Evolutionary conservation across 2,329 filamentous ascomycete genomes (phyloP).

Genomic region (Claviceps capensis): DNA sequence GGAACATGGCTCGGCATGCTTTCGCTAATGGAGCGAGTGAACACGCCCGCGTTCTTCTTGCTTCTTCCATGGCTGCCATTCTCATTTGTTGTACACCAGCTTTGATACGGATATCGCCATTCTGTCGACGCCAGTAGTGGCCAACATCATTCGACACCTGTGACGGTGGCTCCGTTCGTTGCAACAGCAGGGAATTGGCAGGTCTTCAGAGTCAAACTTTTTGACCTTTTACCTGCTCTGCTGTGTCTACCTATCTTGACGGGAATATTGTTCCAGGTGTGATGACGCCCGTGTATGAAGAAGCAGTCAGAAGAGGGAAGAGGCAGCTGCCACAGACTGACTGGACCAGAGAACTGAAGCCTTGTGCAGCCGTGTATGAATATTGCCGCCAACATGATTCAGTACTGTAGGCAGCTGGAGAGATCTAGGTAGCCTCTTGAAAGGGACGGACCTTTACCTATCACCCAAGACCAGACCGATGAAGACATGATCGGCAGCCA

Average conservation of each 20-base stretch:
- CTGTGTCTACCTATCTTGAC: background rate
- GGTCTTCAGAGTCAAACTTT: too few relatives aligned
- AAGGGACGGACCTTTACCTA: background rate
- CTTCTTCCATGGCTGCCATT: background rate
- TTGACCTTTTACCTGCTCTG: too few relatives aligned
- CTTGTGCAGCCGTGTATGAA: background rate
- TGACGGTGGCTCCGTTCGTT: too few relatives aligned
- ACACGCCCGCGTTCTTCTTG: background rate
- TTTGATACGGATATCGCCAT: background rate
- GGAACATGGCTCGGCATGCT: background rate
- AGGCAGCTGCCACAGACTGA: background rate
- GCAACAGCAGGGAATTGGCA: too few relatives aligned
- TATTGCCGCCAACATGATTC: background rate
- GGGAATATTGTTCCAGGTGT: background rate
- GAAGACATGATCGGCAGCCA: constrained; percentile 1
- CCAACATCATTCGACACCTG: background rate
- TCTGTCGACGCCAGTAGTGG: background rate
- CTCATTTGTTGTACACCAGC: background rate
- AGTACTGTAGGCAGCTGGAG: background rate
- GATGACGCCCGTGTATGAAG: background rate
- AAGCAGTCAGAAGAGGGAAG: background rate
- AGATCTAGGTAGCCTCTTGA: background rate
- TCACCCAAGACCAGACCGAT: background rate
- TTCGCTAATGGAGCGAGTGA: background rate
- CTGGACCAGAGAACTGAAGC: background rate